Evolutionary conservation across 1,139 yeast species (phyloP).

Genomic region (Pichia sp.): DNA sequence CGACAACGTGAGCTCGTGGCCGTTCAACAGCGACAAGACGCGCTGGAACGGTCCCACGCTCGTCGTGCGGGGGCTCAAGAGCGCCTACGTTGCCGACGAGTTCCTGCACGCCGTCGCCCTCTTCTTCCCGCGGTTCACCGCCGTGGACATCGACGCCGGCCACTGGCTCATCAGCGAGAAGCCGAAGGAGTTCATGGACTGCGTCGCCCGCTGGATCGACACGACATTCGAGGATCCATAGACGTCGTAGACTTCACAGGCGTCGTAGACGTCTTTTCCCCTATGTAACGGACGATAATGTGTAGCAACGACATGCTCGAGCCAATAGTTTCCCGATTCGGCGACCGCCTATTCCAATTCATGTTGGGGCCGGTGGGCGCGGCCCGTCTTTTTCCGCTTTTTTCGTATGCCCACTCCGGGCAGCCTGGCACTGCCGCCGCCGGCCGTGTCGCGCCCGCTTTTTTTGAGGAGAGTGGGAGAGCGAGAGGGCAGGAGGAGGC

Average conservation of each 20-base stretch:
- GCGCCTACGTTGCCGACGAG: conserved; percentile 84
- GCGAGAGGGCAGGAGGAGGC: background rate
- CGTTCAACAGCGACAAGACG: conserved; percentile 51
- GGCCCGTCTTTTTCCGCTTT: background rate
- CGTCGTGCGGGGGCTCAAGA: conserved; percentile 74
- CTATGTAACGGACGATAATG: background rate
- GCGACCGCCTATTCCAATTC: background rate
- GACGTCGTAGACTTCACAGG: background rate
- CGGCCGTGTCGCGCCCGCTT: conserved; percentile 15
- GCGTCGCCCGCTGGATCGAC: conserved; percentile 50
- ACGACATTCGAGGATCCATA: background rate
- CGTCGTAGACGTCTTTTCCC: no score
- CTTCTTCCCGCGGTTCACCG: conserved; percentile 74
- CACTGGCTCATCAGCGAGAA: conserved; percentile 89
- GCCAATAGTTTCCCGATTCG: background rate
- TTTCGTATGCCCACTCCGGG: background rate
- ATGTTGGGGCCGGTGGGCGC: background rate
- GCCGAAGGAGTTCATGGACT: conserved; percentile 62
- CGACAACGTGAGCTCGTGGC: conserved; percentile 71
- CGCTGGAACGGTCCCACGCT: conserved; percentile 71
- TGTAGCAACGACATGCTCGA: background rate
- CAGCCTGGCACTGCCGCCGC: background rate
- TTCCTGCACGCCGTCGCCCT: conserved; percentile 67
- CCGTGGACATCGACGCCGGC: conserved; percentile 73
- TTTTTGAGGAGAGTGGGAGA: background rate